A percentile compares a stretch with the other conserved stretches of the same genome.
Evolutionary conservation across 495 filamentous ascomycete genomes (phyloP).

Genomic region (Penicillium atrosanguineum): DNA sequence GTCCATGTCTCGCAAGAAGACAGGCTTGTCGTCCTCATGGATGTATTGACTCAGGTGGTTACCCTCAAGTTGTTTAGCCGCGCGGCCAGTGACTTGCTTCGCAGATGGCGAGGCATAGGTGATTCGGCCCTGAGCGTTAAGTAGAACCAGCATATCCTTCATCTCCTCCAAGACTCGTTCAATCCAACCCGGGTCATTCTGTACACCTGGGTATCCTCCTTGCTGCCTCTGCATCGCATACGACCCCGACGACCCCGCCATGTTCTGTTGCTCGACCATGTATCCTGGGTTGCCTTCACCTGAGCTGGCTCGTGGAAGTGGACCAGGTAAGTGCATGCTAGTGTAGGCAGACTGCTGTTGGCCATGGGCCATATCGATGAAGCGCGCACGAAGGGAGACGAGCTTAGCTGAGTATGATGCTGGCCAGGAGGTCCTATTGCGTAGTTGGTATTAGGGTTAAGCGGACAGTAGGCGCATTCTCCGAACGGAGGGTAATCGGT

Average conservation of each 20-base stretch:
- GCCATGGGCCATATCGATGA: slow-evolving; percentile 16
- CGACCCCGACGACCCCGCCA: slow-evolving; percentile 27
- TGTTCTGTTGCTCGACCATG: slow-evolving; percentile 15
- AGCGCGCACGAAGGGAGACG: not conserved
- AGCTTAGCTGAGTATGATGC: not conserved
- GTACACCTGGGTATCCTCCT: slow-evolving; percentile 70
- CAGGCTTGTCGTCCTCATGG: slow-evolving; percentile 81
- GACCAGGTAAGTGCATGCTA: slow-evolving; percentile 6
- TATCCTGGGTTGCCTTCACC: slow-evolving; percentile 14
- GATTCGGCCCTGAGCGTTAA: slow-evolving; percentile 80
- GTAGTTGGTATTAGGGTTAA: not conserved
- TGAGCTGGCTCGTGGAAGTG: slow-evolving; percentile 9
- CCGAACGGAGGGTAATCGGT: slow-evolving; percentile 2
- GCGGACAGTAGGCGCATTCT: slow-evolving; percentile 2
- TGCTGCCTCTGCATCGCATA: slow-evolving; percentile 50
- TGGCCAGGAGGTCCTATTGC: not conserved
- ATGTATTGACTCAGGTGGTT: slow-evolving; percentile 75
- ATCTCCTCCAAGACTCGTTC: slow-evolving; percentile 86
- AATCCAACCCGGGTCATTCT: slow-evolving; percentile 84
- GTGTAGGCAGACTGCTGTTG: slow-evolving; percentile 13
- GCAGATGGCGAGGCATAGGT: slow-evolving; percentile 81
- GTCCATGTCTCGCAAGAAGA: slow-evolving; percentile 87
- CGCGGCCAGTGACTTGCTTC: slow-evolving; percentile 74
- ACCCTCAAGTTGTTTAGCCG: slow-evolving; percentile 65
- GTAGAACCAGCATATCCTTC: slow-evolving; percentile 82